Base-by-base conservation (phyloP, 2,329 filamentous ascomycete species). In the Aspergillus pseudoterreus region DNA sequence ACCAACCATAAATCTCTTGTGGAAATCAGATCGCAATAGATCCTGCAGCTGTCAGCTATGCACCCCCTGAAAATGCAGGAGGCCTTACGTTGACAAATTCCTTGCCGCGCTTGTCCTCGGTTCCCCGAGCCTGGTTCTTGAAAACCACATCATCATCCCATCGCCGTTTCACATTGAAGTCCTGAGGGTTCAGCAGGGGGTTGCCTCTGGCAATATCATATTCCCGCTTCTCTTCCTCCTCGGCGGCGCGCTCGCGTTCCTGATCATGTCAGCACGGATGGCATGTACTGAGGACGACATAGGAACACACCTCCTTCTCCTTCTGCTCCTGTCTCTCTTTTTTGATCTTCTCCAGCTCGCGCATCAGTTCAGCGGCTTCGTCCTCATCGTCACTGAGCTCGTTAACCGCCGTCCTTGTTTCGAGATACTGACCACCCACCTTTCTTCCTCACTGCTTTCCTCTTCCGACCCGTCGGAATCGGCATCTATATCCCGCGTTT, bases 61-160 rank as follows among this genome's bases (percentile, higher is more conserved):
- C 43, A 44, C 27, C 11, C 41, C 15, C 45, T 30, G 15, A 10
- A 19, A 76, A 9, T 22, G 5, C 15, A 9, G 11, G 11, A 30
- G 27, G 11, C 8, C 85, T 75, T 70, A 90, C 91, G 68, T 99
- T 99, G 71, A 99, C 92, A 75, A 99, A 99, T 72, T 96, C 92
- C 77, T 92, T 95, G 77, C 87, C 91, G 57, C 87, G 85, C 77
- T 87, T 92, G 57, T 96, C 90, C 67, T 97, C 92, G 0, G 92
- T 96, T 8, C 92, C 94, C 53, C 94, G 82, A 32, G 92, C 94
- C 75, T 99, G 94, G 71, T 99, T 99, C 78, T 96, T 97, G 76
- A 99, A 99, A 2, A 99, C 92, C 11, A 99, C 94, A 69, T 99
- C 94, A 64, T 99, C 94, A 63, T 99, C 94, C 94, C 94, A 99